These are phyloP conservation scores for Spathaspora sp. DNA, from an alignment of 805 yeast genomes.

Conservation along the genomic window DNA sequence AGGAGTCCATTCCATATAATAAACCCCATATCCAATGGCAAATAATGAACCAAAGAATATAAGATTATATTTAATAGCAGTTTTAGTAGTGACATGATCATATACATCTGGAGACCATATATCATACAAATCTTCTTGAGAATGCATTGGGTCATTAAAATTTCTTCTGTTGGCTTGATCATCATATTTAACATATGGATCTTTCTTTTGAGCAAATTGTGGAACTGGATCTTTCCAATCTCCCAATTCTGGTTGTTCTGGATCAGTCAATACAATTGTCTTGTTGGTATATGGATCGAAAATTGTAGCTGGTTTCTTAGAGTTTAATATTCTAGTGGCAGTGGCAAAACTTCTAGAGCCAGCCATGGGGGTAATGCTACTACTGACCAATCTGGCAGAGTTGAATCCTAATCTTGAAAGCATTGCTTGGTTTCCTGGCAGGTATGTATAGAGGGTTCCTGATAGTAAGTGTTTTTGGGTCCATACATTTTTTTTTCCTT, in stretches of 20 bases:
- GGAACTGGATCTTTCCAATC: constrained; percentile 64
- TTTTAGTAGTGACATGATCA: constrained; percentile 53
- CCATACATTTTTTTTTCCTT: not conserved
- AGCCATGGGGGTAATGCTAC: not conserved
- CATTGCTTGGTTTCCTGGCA: too few species aligned
- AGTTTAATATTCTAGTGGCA: not conserved
- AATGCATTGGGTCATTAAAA: constrained; percentile 66
- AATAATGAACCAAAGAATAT: constrained; percentile 40
- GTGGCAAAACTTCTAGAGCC: not conserved
- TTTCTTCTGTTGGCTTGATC: constrained; percentile 81
- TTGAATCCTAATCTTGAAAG: constrained; percentile 9
- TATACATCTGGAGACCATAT: constrained; percentile 84
- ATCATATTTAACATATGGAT: constrained; percentile 71
- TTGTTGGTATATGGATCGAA: constrained; percentile 39
- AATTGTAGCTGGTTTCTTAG: constrained; percentile 17
- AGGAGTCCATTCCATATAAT: constrained; percentile 48
- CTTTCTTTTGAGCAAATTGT: constrained; percentile 59
- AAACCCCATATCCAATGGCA: constrained; percentile 42
- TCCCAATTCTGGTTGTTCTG: constrained; percentile 40
- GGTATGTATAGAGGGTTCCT: not conserved
- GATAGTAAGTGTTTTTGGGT: not conserved
- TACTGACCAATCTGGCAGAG: not conserved
- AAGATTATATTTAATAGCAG: constrained; percentile 58
- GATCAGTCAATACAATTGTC: constrained; percentile 38
- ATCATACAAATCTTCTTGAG: constrained; percentile 70